Base-by-base conservation (phyloP, 768 basidiomycete genomes). In the Suillus weaverae region DNA sequence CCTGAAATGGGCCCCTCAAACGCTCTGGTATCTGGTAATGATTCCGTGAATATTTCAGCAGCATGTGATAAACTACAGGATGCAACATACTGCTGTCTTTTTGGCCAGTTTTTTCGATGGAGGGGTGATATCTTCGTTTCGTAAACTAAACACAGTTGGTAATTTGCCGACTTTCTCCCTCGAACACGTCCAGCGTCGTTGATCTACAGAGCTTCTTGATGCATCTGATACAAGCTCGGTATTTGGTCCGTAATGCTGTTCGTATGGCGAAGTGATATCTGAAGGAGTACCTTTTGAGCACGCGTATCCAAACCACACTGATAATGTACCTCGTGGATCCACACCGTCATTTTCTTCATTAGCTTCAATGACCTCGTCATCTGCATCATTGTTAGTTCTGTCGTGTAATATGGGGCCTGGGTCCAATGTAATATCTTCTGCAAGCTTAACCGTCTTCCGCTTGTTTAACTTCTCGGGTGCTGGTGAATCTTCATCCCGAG, bases 381-480 rank as follows among this genome's bases (percentile, higher is more conserved):
- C 74, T 26, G 73, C 68, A 11, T 55, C 64, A 5, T 55, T 20
- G 14, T 18, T 39, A 18, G 55, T 30, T 11, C 64, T 62, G n/a
- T 61, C 48, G 44, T 62, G 66, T 39, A 41, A 43, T 18, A 43
- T 64, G 36, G 61, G 53, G 10, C 41, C 39, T 35, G 56, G 20
- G 65, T 66, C 65, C 63, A 70, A 16, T 64, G 50, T 57, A 22
- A 39, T 44, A 30, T 59, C 62, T 76, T 41, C 76, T 35, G 72
- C 68, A 62, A 83, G 78, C 60, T 71, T 72, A 65, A 80, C 73
- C 26, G 78, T 73, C 69, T 83, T 86, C 60, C 87, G 82, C 73
- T 88, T 91, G 80, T 93, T 92, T 56, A 91, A 81, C 72, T 93
- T 94, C 70, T 81, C 79, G 36, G 83, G 81, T 22, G 76, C 76